These are phyloP conservation scores for Pythium grandisporangium DNA, from an alignment of 352 stramenopile genomes.

Conservation along the genomic window DNA sequence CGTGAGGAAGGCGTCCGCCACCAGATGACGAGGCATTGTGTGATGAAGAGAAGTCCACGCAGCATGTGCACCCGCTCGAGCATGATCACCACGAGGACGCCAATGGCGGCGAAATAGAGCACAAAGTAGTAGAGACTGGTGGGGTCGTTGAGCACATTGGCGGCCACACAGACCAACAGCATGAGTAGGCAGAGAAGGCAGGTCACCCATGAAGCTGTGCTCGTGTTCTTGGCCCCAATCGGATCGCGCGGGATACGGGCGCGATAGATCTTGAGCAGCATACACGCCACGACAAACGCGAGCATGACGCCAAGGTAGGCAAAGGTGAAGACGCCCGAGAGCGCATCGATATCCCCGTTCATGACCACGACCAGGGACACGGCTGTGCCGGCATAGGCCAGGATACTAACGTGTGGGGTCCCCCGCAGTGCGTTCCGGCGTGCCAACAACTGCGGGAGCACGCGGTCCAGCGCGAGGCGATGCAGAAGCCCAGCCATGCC, in stretches of 20 bases:
- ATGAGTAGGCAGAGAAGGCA: constrained; percentile 32
- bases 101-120: constrained; percentile 47
- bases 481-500: constrained; percentile 47
- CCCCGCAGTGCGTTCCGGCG: constrained; percentile 43
- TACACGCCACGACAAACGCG: constrained; percentile 69
- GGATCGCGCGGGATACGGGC: constrained; percentile 65
- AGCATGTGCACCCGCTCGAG: constrained; percentile 44
- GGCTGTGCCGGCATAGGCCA: constrained; percentile 53
- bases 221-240: too few relatives aligned
- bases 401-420: constrained; percentile 73
- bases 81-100: constrained; percentile 39
- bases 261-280: constrained; percentile 80
- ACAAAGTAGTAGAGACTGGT: constrained; percentile 34
- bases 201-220: constrained; percentile 54
- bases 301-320: constrained; percentile 78
- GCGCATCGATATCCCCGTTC: constrained; percentile 63
- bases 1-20: not conserved
- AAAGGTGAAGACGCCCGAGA: constrained; percentile 82
- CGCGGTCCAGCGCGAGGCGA: constrained; percentile 70
- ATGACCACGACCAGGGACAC: constrained; percentile 64
- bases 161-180: constrained; percentile 28
- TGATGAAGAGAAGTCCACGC: constrained; percentile 33
- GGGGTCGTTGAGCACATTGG: constrained; percentile 35
- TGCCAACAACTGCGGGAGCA: constrained; percentile 45
- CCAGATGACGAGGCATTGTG: constrained; percentile 14